These are phyloP conservation scores for Xerocomus cyaneibrunnescens DNA, from an alignment of 1,284 basidiomycete species.

Conservation along the genomic window DNA sequence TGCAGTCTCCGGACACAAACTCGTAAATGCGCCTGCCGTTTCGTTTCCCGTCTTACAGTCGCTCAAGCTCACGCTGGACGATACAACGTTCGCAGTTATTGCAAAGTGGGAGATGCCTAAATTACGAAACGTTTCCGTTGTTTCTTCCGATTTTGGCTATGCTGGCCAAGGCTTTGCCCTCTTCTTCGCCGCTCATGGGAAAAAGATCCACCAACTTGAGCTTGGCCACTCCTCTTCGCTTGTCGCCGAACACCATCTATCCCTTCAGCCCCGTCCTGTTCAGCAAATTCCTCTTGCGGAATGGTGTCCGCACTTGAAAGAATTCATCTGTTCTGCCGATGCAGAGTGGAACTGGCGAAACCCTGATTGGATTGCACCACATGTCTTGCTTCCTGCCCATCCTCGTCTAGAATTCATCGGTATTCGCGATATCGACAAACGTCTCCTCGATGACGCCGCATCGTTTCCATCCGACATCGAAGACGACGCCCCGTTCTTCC, in stretches of 20 bases:
- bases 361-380: conserved; percentile 78
- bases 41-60: conserved; percentile 57
- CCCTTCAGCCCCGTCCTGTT: conserved; percentile 40
- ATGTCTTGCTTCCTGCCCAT: conserved; percentile 64
- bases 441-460: conserved; percentile 45
- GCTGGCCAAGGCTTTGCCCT: conserved; percentile 57
- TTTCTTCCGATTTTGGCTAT: conserved; percentile 67
- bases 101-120: conserved; percentile 58
- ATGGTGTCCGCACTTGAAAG: conserved; percentile 63
- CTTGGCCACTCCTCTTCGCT: conserved; percentile 66
- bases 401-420: conserved; percentile 63
- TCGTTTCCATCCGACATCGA: conserved; percentile 33
- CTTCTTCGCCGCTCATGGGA: conserved; percentile 66
- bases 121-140: conserved; percentile 60
- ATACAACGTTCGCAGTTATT: conserved; percentile 64
- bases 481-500: conserved; percentile 56
- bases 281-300: conserved; percentile 49
- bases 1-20: conserved; percentile 29
- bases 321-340: conserved; percentile 71
- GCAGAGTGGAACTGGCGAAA: conserved; percentile 77
- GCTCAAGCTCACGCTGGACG: conserved; percentile 68
- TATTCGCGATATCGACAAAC: conserved; percentile 65
- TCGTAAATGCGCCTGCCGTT: conserved; percentile 41
- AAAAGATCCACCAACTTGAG: conserved; percentile 60
- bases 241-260: conserved; percentile 62